Evolutionary conservation across 2,329 filamentous ascomycete species (phyloP).

Genomic region (Colletotrichum spaethianum): DNA sequence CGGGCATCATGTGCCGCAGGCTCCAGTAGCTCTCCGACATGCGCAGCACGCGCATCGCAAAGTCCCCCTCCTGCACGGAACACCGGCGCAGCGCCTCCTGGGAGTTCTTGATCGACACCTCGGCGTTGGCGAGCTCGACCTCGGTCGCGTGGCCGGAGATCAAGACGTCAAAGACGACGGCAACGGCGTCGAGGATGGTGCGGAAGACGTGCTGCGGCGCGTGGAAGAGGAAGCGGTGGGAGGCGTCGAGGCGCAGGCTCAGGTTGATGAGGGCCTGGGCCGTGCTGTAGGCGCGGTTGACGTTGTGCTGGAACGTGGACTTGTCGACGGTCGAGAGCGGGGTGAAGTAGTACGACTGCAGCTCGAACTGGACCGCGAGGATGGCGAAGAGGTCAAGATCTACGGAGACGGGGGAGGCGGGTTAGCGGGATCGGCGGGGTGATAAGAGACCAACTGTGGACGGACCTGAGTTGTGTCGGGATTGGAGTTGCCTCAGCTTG

Average conservation of each 20-base stretch:
- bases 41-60: slow-evolving; percentile 60
- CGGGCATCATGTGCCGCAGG: slow-evolving; percentile 54
- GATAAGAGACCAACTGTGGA: background rate
- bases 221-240: slow-evolving; percentile 57
- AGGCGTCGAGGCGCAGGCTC: slow-evolving; percentile 46
- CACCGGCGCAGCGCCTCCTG: slow-evolving; percentile 55
- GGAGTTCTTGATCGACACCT: slow-evolving; percentile 37
- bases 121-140: slow-evolving; percentile 38
- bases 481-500: slow-evolving; percentile 61
- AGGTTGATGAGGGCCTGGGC: slow-evolving; percentile 61
- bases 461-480: slow-evolving; percentile 62
- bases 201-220: slow-evolving; percentile 66
- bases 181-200: slow-evolving; percentile 58
- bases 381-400: slow-evolving; percentile 65
- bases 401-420: slow-evolving; percentile 42
- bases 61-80: slow-evolving; percentile 64
- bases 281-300: slow-evolving; percentile 64
- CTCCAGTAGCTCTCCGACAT: slow-evolving; percentile 67
- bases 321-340: slow-evolving; percentile 56
- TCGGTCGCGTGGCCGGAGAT: slow-evolving; percentile 48
- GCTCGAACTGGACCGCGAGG: slow-evolving; percentile 65
- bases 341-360: slow-evolving; percentile 68
- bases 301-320: slow-evolving; percentile 59
- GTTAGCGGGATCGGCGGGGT: background rate
- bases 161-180: slow-evolving; percentile 53